Evolutionary conservation across 371 early-diverging fungal genomes (phyloP).

Genomic region (Mortierella polycephala): DNA sequence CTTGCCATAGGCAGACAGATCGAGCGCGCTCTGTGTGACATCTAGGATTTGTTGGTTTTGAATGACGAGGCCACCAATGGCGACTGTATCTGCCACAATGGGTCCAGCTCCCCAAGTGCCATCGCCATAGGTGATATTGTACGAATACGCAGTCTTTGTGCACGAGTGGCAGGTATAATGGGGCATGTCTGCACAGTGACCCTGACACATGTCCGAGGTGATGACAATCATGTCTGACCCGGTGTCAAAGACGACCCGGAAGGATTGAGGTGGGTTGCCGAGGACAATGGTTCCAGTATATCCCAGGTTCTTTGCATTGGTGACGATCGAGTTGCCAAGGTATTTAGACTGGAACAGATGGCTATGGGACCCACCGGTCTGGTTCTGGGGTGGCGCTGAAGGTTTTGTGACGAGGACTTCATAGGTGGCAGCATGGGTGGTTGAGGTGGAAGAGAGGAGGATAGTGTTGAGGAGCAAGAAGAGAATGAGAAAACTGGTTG

Average conservation of each 20-base stretch:
- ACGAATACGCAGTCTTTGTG: constrained; percentile 40
- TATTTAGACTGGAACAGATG: constrained; percentile 34
- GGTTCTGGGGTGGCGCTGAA: neutral
- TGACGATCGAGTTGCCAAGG: constrained; percentile 24
- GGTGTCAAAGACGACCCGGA: constrained; percentile 52
- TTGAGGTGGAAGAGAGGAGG: constrained; percentile 21
- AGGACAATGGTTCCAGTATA: constrained; percentile 49
- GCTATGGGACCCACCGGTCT: constrained; percentile 1
- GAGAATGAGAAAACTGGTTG: constrained; percentile 11
- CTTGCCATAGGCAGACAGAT: constrained; percentile 38
- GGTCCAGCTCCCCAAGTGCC: constrained; percentile 54
- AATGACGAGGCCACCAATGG: constrained; percentile 45
- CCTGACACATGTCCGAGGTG: constrained; percentile 47
- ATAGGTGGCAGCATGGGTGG: constrained; percentile 10
- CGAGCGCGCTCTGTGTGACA: constrained; percentile 39
- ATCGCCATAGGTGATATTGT: constrained; percentile 54
- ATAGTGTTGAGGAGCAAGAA: constrained; percentile 14
- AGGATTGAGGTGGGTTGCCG: constrained; percentile 48
- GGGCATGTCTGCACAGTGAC: constrained; percentile 43
- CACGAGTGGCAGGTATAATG: constrained; percentile 47
- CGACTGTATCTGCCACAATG: constrained; percentile 46
- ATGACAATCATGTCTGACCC: constrained; percentile 53
- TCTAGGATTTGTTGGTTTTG: constrained; percentile 50
- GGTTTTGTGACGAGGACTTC: constrained; percentile 31
- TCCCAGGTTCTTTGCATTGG: constrained; percentile 43